phyloP scores from a whole-genome alignment of 1,139 yeast species.

The Candida pseudocylindracea region DNA sequence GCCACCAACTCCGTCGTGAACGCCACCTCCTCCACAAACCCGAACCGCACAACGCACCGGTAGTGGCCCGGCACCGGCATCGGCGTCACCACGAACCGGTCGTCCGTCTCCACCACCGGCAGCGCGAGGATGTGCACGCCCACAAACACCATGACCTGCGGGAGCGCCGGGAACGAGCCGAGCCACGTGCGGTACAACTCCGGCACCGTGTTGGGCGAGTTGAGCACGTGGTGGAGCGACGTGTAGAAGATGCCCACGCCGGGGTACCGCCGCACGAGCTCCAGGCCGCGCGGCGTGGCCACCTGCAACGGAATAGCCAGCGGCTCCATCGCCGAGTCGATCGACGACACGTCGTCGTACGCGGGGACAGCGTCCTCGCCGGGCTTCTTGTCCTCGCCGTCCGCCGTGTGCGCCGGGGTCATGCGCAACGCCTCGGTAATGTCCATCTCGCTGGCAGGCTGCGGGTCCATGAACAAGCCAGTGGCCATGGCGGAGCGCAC shows the following conservation, averaged over 20 bases:
- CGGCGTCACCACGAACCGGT: slow-evolving; percentile 14
- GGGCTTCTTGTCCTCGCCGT: slow-evolving; percentile 1
- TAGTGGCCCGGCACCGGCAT: slow-evolving; percentile 20
- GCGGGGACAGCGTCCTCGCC: not conserved
- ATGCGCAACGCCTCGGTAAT: slow-evolving; percentile 1
- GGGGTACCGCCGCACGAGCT: slow-evolving; percentile 8
- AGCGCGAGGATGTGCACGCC: slow-evolving; percentile 16
- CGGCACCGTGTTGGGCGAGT: slow-evolving; percentile 20
- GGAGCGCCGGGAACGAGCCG: slow-evolving; percentile 16
- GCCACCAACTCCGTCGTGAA: slow-evolving; percentile 9
- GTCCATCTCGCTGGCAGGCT: slow-evolving; percentile 1
- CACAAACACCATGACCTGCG: slow-evolving; percentile 17
- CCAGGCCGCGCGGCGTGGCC: slow-evolving; percentile 7
- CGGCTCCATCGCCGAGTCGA: not conserved
- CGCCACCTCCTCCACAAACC: slow-evolving; percentile 19
- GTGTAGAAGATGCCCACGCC: slow-evolving; percentile 21
- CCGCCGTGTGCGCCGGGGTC: slow-evolving; percentile 1
- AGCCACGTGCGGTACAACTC: slow-evolving; percentile 13
- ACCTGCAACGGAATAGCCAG: slow-evolving; percentile 2
- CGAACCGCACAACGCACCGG: slow-evolving; percentile 20
- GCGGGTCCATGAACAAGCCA: slow-evolving; percentile 6
- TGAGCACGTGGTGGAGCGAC: slow-evolving; percentile 9
- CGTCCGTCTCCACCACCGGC: slow-evolving; percentile 16
- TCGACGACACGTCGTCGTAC: too few relatives aligned
- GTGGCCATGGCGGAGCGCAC: slow-evolving; percentile 2